Percentiles rank a stretch among this genome's conserved stretches.
phyloP scores from a whole-genome alignment of 2,329 filamentous ascomycete genomes.

The Fusarium ambrosium region DNA sequence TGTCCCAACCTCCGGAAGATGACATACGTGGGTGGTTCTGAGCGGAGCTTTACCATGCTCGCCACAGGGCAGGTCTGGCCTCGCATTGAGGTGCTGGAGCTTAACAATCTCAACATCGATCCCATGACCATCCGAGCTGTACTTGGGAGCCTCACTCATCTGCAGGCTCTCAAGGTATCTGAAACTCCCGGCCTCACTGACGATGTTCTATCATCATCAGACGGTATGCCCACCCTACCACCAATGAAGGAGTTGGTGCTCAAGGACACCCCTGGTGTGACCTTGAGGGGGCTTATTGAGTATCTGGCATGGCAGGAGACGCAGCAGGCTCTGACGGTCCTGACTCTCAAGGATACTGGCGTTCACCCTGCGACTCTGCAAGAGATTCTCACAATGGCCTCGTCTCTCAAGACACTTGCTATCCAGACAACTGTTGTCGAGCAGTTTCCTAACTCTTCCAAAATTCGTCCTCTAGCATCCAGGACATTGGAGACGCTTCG shows the following conservation, averaged over 20 bases:
- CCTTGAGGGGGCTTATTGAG: conserved; percentile 75
- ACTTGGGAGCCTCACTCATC: conserved; percentile 73
- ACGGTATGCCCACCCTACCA: conserved; percentile 79
- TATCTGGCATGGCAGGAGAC: conserved; percentile 76
- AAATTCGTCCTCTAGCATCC: conserved; percentile 74
- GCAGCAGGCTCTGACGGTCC: conserved; percentile 71
- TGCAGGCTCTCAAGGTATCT: conserved; percentile 82
- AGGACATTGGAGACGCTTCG: conserved; percentile 78
- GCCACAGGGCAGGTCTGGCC: conserved; percentile 76
- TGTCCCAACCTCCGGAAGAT: conserved; percentile 91
- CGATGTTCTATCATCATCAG: conserved; percentile 77
- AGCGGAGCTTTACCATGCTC: conserved; percentile 80
- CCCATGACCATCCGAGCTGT: conserved; percentile 78
- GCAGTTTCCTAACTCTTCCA: conserved; percentile 62
- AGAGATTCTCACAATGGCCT: conserved; percentile 69
- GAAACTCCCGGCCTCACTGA: conserved; percentile 80
- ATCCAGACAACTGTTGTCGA: conserved; percentile 65
- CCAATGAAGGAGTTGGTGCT: conserved; percentile 80
- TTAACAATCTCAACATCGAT: conserved; percentile 77
- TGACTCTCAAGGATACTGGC: conserved; percentile 80
- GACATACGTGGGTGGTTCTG: conserved; percentile 84
- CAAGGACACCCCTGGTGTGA: conserved; percentile 78
- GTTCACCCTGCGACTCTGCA: conserved; percentile 74
- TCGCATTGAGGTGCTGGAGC: conserved; percentile 79
- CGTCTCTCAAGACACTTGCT: conserved; percentile 69